Percentiles rank a stretch among this genome's conserved stretches.
Conservation (phyloP, 2,329 filamentous ascomycete genomes). For the Sporothrix schenckii region DNA sequence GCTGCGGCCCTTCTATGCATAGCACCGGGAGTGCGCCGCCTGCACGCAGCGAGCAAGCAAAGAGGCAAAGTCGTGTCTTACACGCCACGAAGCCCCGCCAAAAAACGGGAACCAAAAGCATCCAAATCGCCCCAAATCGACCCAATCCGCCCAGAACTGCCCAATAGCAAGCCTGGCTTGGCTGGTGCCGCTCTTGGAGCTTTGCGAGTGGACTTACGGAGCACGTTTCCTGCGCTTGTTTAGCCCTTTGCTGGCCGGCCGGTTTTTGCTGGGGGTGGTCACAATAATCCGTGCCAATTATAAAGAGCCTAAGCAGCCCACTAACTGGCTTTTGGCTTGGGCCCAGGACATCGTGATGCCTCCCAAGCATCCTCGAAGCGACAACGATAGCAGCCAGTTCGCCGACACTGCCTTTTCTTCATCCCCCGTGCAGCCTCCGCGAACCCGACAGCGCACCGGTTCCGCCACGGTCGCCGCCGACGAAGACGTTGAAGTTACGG, state of each 20-base stretch:
- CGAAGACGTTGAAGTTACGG: background rate
- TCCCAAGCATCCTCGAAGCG: slow-evolving; percentile 2
- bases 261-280: background rate
- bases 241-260: slow-evolving; percentile 13
- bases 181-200: slow-evolving; percentile 21
- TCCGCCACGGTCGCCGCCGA: background rate
- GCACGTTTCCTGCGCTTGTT: slow-evolving; percentile 4
- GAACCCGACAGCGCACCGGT: slow-evolving; percentile 15
- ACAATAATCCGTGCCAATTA: slow-evolving; percentile 18
- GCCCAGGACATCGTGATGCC: slow-evolving; percentile 20
- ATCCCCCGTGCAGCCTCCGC: slow-evolving; percentile 1
- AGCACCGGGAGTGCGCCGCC: slow-evolving; percentile 13
- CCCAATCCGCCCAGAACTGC: slow-evolving; percentile 16
- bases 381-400: background rate
- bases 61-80: slow-evolving; percentile 29
- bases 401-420: background rate
- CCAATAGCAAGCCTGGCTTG: slow-evolving; percentile 28
- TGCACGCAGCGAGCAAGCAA: slow-evolving; percentile 25
- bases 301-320: slow-evolving; percentile 29
- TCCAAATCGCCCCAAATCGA: slow-evolving; percentile 12
- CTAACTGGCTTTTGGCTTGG: background rate
- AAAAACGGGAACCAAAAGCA: slow-evolving; percentile 25
- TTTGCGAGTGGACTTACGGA: slow-evolving; percentile 24
- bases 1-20: slow-evolving; percentile 18
- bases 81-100: slow-evolving; percentile 27